phyloP scores from a whole-genome alignment of 148 eudicot genomes.

The Cornus suecica region DNA sequence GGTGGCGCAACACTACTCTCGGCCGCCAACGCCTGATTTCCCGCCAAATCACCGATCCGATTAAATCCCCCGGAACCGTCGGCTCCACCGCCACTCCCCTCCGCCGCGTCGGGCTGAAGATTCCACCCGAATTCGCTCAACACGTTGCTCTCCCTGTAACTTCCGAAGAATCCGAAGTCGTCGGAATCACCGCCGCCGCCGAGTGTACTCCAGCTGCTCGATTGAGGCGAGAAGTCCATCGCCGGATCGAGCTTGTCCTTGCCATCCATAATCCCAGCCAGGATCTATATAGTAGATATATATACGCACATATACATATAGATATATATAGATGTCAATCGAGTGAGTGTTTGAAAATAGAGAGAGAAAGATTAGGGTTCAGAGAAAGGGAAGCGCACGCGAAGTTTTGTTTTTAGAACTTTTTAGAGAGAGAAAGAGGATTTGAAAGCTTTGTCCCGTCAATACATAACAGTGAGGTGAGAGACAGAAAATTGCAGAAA shows the following conservation, averaged over 20 bases:
- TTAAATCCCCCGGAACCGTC: slow-evolving; percentile 6
- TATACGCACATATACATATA: background rate
- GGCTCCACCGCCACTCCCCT: background rate
- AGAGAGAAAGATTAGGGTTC: slow-evolving; percentile 14
- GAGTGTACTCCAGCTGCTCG: slow-evolving; percentile 39
- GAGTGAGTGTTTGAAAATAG: slow-evolving; percentile 11
- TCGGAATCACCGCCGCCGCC: slow-evolving; percentile 19
- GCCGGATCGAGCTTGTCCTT: slow-evolving; percentile 22
- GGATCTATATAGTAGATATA: background rate
- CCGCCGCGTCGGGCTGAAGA: slow-evolving; percentile 10
- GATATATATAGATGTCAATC: background rate
- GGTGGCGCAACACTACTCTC: background rate
- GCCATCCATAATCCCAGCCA: slow-evolving; percentile 19
- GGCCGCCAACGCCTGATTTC: background rate
- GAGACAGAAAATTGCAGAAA: too few species aligned
- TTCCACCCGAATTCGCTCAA: slow-evolving; percentile 53
- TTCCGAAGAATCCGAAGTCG: slow-evolving; percentile 26
- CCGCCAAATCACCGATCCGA: slow-evolving; percentile 21
- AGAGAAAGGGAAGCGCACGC: background rate
- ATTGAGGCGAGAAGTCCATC: slow-evolving; percentile 9
- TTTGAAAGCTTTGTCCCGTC: slow-evolving; percentile 12
- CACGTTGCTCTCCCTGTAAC: slow-evolving; percentile 23
- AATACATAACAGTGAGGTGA: background rate
- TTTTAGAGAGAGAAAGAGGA: background rate
- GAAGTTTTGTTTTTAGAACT: background rate